Evolutionary conservation across 768 basidiomycete species (phyloP), one percentile per base, ranked within the genome.

Genomic region (Boletellus emodensis): DNA sequence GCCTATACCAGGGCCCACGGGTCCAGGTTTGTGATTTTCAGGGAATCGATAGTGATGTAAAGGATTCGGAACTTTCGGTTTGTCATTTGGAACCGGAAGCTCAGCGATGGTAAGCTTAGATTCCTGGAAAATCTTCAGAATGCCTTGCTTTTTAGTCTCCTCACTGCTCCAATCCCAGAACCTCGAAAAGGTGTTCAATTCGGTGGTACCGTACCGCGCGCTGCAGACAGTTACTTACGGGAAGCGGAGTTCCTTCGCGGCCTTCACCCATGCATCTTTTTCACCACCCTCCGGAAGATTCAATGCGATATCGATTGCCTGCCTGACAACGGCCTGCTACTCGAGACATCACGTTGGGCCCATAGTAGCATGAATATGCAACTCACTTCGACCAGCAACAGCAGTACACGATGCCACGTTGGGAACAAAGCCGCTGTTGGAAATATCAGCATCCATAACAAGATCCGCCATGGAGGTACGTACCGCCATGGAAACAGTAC

Each of bases 401-500:
- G 0, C 14, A 46, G 36, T 12, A 52, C 36, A 38, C 59, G 54
- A 8, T 60, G 59, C 59, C 59, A 60, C 8, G 59, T 45, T 20
- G 59, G 59, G 40, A 60, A 60, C 20, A 60, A 18, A 38, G 51
- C 46, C 42, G 58, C 59, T 60, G 22, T 42, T 30, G 17, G 12
- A 14, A 14, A n/a, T 41, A 24, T 60, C 22, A 61, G 20, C 5
- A 13, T 15, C n/a, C 4, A 8, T 44, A 14, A 1, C 18, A 6
- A 40, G 18, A 3, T 6, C 1, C 1, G 0, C 4, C 11, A 14
- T 2, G 8, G 4, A 15, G 26, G 13, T 10, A 49, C 51, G 7
- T 12, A 60, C 59, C 48, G 20, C 15, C 39, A 35, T 60, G 59
- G 33, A 48, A 57, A 51, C 59, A 60, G 33, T 61, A 60, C 1